Conservation (phyloP, 805 yeast genomes). For the Candida ipomoeae region DNA sequence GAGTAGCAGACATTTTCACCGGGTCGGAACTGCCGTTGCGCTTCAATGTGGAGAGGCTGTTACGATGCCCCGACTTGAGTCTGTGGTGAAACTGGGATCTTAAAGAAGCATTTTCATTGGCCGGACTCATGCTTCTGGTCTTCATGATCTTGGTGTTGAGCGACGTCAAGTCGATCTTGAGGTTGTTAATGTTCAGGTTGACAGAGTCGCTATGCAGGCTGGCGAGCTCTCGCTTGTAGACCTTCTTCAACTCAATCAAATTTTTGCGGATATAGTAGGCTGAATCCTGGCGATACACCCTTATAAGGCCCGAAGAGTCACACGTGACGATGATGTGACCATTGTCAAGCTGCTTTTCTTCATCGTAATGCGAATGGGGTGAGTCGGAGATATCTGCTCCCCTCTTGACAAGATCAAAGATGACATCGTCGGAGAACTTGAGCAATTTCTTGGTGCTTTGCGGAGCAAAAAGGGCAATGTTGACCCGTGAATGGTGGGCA, state of each 20-base stretch:
- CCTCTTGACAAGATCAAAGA: constrained; percentile 54
- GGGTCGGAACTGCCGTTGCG: not conserved
- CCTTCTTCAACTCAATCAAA: constrained; percentile 13
- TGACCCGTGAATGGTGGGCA: constrained; percentile 70
- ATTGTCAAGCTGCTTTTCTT: not conserved
- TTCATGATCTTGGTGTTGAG: not conserved
- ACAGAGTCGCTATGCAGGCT: not conserved
- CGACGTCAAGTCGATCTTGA: not conserved
- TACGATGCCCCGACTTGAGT: constrained; percentile 4
- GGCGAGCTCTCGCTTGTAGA: constrained; percentile 2
- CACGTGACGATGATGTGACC: constrained; percentile 67
- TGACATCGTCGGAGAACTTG: constrained; percentile 72
- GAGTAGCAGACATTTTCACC: not conserved
- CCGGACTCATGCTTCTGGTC: constrained; percentile 12
- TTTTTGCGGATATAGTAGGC: constrained; percentile 42
- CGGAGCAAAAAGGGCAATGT: constrained; percentile 78
- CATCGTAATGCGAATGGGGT: constrained; percentile 1
- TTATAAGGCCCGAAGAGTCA: constrained; percentile 66
- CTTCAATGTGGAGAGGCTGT: not conserved
- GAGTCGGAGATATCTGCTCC: constrained; percentile 13
- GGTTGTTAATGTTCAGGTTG: constrained; percentile 2
- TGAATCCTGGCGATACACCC: constrained; percentile 78
- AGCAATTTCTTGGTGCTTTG: constrained; percentile 57
- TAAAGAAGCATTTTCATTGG: constrained; percentile 4
- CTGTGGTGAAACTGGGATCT: constrained; percentile 7